Percentiles rank a stretch among this genome's conserved stretches.
phyloP scores from a whole-genome alignment of 31 red algal species.

The Porphyra umbilicalis region DNA sequence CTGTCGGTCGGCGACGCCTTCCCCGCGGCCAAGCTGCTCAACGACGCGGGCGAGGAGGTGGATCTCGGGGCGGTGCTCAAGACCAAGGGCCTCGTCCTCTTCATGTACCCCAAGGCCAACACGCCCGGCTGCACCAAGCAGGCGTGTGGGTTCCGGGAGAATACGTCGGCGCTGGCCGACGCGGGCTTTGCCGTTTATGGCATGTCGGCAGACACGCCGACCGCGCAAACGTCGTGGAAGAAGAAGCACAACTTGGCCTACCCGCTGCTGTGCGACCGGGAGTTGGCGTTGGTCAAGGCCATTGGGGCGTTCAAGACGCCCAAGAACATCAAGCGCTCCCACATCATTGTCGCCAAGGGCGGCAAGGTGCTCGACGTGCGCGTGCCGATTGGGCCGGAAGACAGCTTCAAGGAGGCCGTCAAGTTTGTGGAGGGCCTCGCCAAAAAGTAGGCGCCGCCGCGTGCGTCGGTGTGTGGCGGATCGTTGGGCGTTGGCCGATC shows the following conservation, averaged over 20 bases:
- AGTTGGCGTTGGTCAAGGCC: slow-evolving; percentile 27
- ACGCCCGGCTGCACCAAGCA: slow-evolving; percentile 88
- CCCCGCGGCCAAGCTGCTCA: slow-evolving; percentile 28
- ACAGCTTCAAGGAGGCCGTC: neutral
- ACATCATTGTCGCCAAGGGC: slow-evolving; percentile 33
- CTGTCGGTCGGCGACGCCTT: slow-evolving; percentile 1
- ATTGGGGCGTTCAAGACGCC: slow-evolving; percentile 38
- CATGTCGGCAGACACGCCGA: slow-evolving; percentile 37
- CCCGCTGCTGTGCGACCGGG: slow-evolving; percentile 36
- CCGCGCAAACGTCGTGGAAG: slow-evolving; percentile 30
- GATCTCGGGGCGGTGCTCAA: slow-evolving; percentile 6
- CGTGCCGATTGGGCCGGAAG: neutral
- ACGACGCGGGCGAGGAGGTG: slow-evolving; percentile 12
- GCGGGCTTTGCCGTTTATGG: slow-evolving; percentile 33
- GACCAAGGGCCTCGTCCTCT: slow-evolving; percentile 24
- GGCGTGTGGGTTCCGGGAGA: slow-evolving; percentile 57
- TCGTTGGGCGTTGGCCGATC: too few relatives aligned
- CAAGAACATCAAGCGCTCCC: slow-evolving; percentile 30
- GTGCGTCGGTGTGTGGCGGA: too few relatives aligned
- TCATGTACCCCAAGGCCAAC: slow-evolving; percentile 65
- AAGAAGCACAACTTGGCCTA: slow-evolving; percentile 33
- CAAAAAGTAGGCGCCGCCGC: neutral
- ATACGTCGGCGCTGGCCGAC: slow-evolving; percentile 2
- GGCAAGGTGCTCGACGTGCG: slow-evolving; percentile 3
- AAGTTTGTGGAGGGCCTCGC: neutral